Evolutionary conservation across 352 stramenopile species (phyloP).

Genomic region (Pythium brassicae): DNA sequence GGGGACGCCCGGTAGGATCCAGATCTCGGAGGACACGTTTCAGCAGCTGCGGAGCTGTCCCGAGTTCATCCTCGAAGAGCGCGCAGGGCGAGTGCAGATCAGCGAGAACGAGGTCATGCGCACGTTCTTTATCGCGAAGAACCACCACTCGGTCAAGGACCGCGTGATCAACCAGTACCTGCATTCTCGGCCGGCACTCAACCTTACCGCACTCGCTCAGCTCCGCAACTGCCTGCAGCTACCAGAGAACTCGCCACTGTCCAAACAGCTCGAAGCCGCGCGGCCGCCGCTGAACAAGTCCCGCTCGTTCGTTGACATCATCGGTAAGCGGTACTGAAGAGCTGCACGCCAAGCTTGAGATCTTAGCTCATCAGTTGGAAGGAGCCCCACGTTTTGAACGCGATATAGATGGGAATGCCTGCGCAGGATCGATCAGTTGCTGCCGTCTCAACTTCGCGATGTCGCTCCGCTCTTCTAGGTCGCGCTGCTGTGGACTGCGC

Average conservation of each 20-base stretch:
- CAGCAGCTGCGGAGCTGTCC: conserved; percentile 39
- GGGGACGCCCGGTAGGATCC: conserved; percentile 46
- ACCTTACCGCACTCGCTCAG: conserved; percentile 36
- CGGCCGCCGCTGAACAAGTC: conserved; percentile 18
- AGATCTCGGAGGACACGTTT: conserved; percentile 62
- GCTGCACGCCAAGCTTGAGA: neutral
- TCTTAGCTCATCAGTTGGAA: neutral
- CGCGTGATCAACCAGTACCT: conserved; percentile 46
- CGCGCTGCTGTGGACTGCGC: too few species aligned
- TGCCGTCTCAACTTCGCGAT: neutral
- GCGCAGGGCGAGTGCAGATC: conserved; percentile 42
- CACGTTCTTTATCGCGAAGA: conserved; percentile 44
- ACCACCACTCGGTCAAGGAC: conserved; percentile 44
- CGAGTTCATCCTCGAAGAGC: conserved; percentile 52
- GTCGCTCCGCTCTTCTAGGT: neutral
- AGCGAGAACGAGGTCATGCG: conserved; percentile 48
- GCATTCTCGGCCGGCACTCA: conserved; percentile 29
- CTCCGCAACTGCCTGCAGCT: conserved; percentile 49
- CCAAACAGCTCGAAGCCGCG: conserved; percentile 35
- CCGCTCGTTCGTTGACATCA: conserved; percentile 46
- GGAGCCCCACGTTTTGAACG: neutral
- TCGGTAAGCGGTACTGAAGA: conserved; percentile 11
- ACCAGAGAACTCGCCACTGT: conserved; percentile 47
- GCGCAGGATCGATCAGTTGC: neutral
- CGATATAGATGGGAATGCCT: neutral